phyloP scores from a whole-genome alignment of 2,329 filamentous ascomycete genomes.

The Dryadomyces sulphureus region DNA sequence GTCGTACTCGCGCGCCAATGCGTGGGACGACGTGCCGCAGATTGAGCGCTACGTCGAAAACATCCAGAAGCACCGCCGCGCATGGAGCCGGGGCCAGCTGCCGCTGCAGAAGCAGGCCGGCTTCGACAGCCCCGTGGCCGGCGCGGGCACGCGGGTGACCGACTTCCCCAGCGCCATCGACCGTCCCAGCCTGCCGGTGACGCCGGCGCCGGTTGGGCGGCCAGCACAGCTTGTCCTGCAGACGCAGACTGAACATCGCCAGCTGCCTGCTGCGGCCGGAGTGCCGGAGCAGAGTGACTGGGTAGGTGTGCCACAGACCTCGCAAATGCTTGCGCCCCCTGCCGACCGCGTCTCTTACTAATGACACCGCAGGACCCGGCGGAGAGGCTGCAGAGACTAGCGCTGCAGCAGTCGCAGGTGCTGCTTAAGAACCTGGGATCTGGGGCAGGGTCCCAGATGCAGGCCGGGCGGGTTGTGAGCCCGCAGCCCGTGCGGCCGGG shows the following conservation, averaged over 20 bases:
- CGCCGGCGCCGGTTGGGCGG: slow-evolving; percentile 64
- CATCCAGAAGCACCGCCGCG: slow-evolving; percentile 43
- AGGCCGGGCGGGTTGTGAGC: slow-evolving; percentile 26
- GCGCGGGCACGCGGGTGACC: slow-evolving; percentile 50
- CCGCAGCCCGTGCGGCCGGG: slow-evolving; percentile 19
- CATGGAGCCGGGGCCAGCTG: slow-evolving; percentile 16
- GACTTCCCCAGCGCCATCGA: slow-evolving; percentile 77
- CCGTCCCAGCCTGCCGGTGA: slow-evolving; percentile 78
- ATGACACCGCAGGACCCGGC: slow-evolving; percentile 66
- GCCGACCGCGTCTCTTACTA: slow-evolving; percentile 42
- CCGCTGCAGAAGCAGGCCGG: background rate
- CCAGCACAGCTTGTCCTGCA: slow-evolving; percentile 22
- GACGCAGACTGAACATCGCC: slow-evolving; percentile 20
- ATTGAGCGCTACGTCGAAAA: slow-evolving; percentile 79
- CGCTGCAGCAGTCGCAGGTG: slow-evolving; percentile 48
- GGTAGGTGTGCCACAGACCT: slow-evolving; percentile 73
- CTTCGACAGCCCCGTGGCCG: background rate
- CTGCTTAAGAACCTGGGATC: slow-evolving; percentile 39
- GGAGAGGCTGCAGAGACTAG: slow-evolving; percentile 55
- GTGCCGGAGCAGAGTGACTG: slow-evolving; percentile 82
- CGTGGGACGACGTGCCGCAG: slow-evolving; percentile 83
- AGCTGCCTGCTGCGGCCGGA: slow-evolving; percentile 62
- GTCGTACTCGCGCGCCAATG: slow-evolving; percentile 62
- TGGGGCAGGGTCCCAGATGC: no score
- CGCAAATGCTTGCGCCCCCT: no score